A percentile compares a stretch with the other conserved stretches of the same genome.
phyloP scores from a whole-genome alignment of 1,284 basidiomycete genomes.

The Cystobasidium pallidum region DNA sequence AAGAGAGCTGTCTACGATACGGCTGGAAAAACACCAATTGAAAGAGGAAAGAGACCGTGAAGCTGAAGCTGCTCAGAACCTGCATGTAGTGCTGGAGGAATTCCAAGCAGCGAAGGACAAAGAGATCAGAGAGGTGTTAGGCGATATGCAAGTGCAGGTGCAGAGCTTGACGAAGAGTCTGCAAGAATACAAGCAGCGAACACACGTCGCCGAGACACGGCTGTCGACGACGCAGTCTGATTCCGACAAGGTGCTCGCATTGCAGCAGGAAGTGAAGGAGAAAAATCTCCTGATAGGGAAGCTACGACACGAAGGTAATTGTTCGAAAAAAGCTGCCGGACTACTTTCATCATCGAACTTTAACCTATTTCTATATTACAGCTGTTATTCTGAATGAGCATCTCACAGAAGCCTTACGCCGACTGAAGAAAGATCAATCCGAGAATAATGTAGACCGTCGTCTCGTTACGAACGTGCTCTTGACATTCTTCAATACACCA shows the following conservation, averaged over 20 bases:
- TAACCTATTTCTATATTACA: constrained; percentile 55
- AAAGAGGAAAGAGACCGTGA: constrained; percentile 69
- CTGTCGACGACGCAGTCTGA: constrained; percentile 74
- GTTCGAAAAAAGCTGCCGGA: neutral
- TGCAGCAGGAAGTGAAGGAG: constrained; percentile 91
- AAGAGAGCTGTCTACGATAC: constrained; percentile 62
- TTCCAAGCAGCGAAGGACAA: constrained; percentile 72
- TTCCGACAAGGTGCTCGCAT: constrained; percentile 66
- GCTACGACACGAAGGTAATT: constrained; percentile 85
- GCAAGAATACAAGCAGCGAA: constrained; percentile 81
- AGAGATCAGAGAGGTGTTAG: constrained; percentile 70
- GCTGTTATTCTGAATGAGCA: constrained; percentile 97
- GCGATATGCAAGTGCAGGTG: constrained; percentile 77
- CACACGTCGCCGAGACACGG: constrained; percentile 77
- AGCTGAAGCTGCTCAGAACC: constrained; percentile 73
- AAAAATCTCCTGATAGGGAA: constrained; percentile 90
- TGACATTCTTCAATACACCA: constrained; percentile 89
- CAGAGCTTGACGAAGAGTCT: constrained; percentile 71
- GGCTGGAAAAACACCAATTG: constrained; percentile 64
- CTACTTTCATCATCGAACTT: neutral
- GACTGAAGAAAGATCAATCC: constrained; percentile 79
- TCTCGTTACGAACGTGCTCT: constrained; percentile 89
- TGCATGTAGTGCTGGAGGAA: constrained; percentile 91
- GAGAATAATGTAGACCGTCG: constrained; percentile 89
- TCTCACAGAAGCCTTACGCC: constrained; percentile 92